Base-by-base conservation (phyloP, 495 filamentous ascomycete genomes). In the Aspergillus hancockii region DNA sequence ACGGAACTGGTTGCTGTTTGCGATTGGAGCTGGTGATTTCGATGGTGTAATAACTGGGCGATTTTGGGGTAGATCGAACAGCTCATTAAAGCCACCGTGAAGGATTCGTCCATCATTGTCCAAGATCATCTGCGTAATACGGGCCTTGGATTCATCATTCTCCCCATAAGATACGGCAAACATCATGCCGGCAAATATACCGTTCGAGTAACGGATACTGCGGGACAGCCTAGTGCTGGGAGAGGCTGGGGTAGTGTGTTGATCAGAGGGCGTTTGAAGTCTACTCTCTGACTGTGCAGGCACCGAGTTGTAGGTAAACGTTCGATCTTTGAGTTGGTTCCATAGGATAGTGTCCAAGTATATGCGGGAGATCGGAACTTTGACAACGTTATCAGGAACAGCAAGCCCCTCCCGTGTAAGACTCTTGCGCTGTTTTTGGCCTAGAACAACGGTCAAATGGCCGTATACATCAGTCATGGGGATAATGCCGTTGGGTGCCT, bases 161-260 rank as follows among this genome's bases (percentile, higher is more conserved):
- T 80, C 80, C 53, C 83, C 81, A 59, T 87, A 89, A 13, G 89
- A 90, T 13, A 93, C 83, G 0, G 90, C 89, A 71, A 96, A 93
- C 0, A 85, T 87, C 90, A 93, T 93, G 28, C 86, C 83, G 22
- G 81, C 71, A 65, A 96, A 93, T 1, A 93, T 60, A 0, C 75
- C 78, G 36, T 61, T 62, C 0, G 64, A 56, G 43, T 63, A 64
- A 23, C 72, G 63, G 28, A 74, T 59, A 36, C 67, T 72, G 54
- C 78, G 79, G 10, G 75, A 76, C 3, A 73, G 54, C 8, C 75
- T 71, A 53, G 71, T 68, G 19, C 70, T 73, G 8, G 80, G 79
- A 8, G 79, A 78, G 8, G 69, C 65, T 16, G 79, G 77, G 7
- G 75, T 71, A 30, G 76, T 74, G 18, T 71, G 67, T 43, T 70